Evolutionary conservation across 345 rosid species (phyloP), one percentile per base, ranked within the genome.

Genomic region (Lumnitzera racemosa): DNA sequence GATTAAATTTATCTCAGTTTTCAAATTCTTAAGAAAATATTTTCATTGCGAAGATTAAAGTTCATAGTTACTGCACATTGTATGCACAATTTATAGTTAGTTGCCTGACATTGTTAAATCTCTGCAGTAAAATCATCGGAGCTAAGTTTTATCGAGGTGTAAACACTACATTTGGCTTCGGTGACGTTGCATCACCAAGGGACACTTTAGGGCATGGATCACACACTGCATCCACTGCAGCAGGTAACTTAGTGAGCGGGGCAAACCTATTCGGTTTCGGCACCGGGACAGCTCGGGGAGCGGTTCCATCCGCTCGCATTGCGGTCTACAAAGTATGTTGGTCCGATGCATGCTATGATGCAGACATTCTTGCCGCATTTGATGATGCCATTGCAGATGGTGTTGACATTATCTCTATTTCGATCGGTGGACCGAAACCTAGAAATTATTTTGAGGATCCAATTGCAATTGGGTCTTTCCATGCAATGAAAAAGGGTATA

Each of bases 361-460:
- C 76, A 1, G 76, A 72, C 54, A 75, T 75, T 23, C 73, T 79
- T 1, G 76, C 80, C 2, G 74, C 73, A n/a, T 71, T 69, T 60
- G 81, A 81, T 25, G 76, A 81, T 51, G 86, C 83, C n/a, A 73
- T 78, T 12, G 75, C 68, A 0, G 73, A 75, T 47, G 77, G 78
- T 5, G 73, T 71, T 1, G 71, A 64, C 58, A 57, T 63, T 6
- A 66, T 74, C 20, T 72, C 76, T 12, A 2, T 76, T 4, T 65
- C 75, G 0, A 49, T 74, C 5, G 74, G 69, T 3, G 43, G 56
- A 1, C 0, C 0, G 0, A 3, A 2, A 0, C 6, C 65, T 2
- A 6, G 4, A 7, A 49, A 20, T 20, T 72, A 62, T 43, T 69
- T 72, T 15, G 49, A 65, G 3, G 76, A 74, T 24, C 7, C 57